These are phyloP conservation scores for Russula sp. DNA, from an alignment of 768 basidiomycete species.

Conservation along the genomic window DNA sequence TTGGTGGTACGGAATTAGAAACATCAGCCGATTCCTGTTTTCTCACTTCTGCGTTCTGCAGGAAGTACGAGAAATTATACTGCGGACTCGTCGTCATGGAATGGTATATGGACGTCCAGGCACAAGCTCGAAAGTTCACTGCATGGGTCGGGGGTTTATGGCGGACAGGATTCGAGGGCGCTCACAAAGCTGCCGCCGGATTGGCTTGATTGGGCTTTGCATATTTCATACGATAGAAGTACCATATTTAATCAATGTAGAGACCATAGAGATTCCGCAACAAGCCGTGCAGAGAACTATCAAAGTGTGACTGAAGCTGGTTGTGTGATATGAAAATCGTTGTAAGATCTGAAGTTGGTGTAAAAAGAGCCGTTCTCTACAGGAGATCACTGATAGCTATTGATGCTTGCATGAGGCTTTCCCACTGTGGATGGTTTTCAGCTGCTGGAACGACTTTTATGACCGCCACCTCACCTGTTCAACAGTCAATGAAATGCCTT, in stretches of 20 bases:
- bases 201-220: slow-evolving; percentile 38
- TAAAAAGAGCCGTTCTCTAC: neutral
- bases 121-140: slow-evolving; percentile 48
- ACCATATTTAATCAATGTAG: slow-evolving; percentile 29
- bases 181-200: slow-evolving; percentile 70
- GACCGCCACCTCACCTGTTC: slow-evolving; percentile 56
- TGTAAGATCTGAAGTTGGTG: neutral
- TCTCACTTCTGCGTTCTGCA: slow-evolving; percentile 34
- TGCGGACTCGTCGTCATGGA: slow-evolving; percentile 54
- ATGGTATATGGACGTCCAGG: slow-evolving; percentile 59
- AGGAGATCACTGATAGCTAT: slow-evolving; percentile 16
- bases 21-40: neutral
- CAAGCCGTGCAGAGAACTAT: neutral
- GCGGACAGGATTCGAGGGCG: slow-evolving; percentile 58
- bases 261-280: slow-evolving; percentile 16
- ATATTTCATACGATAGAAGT: slow-evolving; percentile 12
- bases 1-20: slow-evolving; percentile 60
- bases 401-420: slow-evolving; percentile 18
- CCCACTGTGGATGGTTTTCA: slow-evolving; percentile 39
- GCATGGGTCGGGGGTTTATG: slow-evolving; percentile 69
- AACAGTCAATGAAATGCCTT: slow-evolving; percentile 62
- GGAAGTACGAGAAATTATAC: slow-evolving; percentile 59
- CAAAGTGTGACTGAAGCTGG: neutral
- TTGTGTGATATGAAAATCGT: neutral
- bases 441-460: neutral